phyloP scores from a whole-genome alignment of 306 rosid genomes.

The Alnus glutinosa region DNA sequence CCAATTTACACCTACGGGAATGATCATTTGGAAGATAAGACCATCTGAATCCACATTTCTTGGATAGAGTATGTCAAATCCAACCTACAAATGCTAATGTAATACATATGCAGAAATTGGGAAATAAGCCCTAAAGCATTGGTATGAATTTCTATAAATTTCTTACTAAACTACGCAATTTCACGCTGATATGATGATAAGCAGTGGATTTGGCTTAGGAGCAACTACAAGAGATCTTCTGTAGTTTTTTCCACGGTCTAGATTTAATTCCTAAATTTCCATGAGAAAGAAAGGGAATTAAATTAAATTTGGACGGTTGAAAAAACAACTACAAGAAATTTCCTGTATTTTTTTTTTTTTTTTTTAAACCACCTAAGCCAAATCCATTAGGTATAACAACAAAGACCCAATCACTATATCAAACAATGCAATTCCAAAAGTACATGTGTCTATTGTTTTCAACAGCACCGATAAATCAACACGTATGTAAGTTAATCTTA shows the following conservation, averaged over 20 bases:
- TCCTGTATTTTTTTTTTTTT: too few relatives aligned
- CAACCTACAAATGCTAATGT: neutral
- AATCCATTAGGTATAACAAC: neutral
- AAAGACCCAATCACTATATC: neutral
- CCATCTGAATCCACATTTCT: constrained; percentile 3
- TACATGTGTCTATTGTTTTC: neutral
- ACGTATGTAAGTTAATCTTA: constrained; percentile 41
- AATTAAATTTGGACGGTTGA: too few relatives aligned
- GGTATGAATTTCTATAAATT: neutral
- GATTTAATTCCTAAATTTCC: too few relatives aligned
- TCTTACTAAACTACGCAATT: neutral
- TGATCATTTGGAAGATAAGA: constrained; percentile 5
- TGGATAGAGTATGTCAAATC: constrained; percentile 5
- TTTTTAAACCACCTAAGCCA: too few relatives aligned
- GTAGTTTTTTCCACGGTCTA: too few relatives aligned
- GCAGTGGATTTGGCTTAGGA: too few relatives aligned
- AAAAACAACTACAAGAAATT: too few relatives aligned
- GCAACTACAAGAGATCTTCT: too few relatives aligned
- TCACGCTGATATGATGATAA: constrained; percentile 6
- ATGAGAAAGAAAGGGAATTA: too few relatives aligned
- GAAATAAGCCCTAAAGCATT: neutral
- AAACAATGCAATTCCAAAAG: neutral
- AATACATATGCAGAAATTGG: constrained; percentile 13
- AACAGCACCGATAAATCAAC: constrained; percentile 19
- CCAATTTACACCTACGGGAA: neutral